phyloP scores from a whole-genome alignment of 345 rosid species.

The Boechera retrofracta region DNA sequence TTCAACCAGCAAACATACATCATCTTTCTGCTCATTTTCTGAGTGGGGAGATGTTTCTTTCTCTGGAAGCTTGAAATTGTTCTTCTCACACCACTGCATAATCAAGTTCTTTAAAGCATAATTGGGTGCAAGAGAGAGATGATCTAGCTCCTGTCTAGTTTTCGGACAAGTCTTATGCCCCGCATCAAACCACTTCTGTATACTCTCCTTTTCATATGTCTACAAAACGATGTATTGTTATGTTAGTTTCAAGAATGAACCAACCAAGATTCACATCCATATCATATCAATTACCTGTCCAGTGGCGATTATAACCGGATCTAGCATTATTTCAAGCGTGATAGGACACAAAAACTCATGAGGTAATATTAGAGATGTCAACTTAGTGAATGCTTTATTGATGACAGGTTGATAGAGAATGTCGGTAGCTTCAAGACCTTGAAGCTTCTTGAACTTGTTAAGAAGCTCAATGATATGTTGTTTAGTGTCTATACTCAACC shows the following conservation, averaged over 20 bases:
- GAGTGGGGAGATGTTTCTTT: constrained; percentile 32
- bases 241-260: constrained; percentile 21
- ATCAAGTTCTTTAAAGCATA: constrained; percentile 71
- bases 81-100: constrained; percentile 76
- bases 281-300: constrained; percentile 65
- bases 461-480: constrained; percentile 67
- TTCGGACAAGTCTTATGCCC: constrained; percentile 79
- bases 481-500: constrained; percentile 46
- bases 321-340: constrained; percentile 76
- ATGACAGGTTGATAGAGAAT: constrained; percentile 46
- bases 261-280: not conserved
- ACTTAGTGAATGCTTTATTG: constrained; percentile 49
- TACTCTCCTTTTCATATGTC: constrained; percentile 79
- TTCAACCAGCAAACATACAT: constrained; percentile 49
- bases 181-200: constrained; percentile 76
- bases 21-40: constrained; percentile 42
- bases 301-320: constrained; percentile 76
- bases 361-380: constrained; percentile 62
- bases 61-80: constrained; percentile 60
- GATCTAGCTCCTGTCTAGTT: constrained; percentile 62
- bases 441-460: constrained; percentile 64
- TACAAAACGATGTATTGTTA: constrained; percentile 24
- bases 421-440: constrained; percentile 61
- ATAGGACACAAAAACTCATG: constrained; percentile 83
- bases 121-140: constrained; percentile 70